Base-by-base conservation (phyloP, 352 stramenopile species). In the Globisporangium echinulatum region DNA sequence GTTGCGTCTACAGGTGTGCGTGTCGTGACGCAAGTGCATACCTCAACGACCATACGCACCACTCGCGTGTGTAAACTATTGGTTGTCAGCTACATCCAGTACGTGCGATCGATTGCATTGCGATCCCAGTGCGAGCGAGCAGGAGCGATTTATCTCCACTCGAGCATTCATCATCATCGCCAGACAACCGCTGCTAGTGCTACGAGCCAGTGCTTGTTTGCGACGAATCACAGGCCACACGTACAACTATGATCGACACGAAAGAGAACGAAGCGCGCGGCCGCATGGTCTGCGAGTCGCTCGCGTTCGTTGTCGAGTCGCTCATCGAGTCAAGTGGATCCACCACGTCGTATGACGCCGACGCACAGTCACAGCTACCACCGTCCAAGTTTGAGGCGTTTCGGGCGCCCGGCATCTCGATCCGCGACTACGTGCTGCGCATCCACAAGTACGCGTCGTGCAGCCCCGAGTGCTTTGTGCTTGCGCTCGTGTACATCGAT, bases 401-500 rank as follows among this genome's bases (percentile, higher is more conserved):
- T 62, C 85, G 85, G 43, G 75, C 83, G 25, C 85, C 85, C 0
- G 80, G 79, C 42, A 94, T 94, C 61, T 92, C 82, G 15, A 79
- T 94, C 33, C 76, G 79, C 7, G 85, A 94, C 71, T 94, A 94
- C 66, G 71, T 94, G 48, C 65, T 73, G 69, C 81, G 85, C 52
- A 99, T 99, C 69, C 90, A 98, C 69, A 98, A 98, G 74, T 99
- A 99, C 73, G 94, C 97, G 39, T 96, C 87, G 43, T 99, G 97
- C 75, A 99, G 95, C 63, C 96, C 95, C 48, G 96, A 99, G 70
- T 99, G 97, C 70, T 99, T 99, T 71, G 94, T 99, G 49, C 77
- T 99, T 7, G 93, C 96, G 43, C 90, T 99, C 40, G 97, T 99
- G 48, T 99, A 99, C 79, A 99, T 99, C 58, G 97, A 99, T 72